These are phyloP conservation scores for Neofusicoccum ribis DNA, from an alignment of 2,329 filamentous ascomycete genomes.

Conservation along the genomic window DNA sequence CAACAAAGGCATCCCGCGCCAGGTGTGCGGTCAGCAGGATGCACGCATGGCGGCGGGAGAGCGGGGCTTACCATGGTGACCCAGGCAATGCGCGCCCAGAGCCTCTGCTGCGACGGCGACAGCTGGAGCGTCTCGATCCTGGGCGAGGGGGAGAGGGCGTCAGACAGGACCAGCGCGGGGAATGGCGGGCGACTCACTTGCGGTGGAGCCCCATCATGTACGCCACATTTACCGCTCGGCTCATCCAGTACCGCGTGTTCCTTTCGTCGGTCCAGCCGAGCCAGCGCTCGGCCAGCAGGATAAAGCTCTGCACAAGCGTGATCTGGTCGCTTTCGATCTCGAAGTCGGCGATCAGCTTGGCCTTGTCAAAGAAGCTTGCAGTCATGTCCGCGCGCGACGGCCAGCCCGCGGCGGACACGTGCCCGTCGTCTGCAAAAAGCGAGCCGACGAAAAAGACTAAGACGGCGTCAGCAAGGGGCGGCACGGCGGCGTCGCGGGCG, in stretches of 20 bases:
- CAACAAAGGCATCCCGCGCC: neutral
- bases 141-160: too few relatives aligned
- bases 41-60: neutral
- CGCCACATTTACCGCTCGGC: neutral
- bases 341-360: conserved; percentile 9
- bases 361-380: conserved; percentile 1
- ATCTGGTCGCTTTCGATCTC: conserved; percentile 9
- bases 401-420: neutral
- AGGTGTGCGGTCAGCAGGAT: neutral
- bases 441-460: neutral
- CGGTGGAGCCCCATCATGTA: conserved; percentile 12
- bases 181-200: neutral
- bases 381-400: neutral
- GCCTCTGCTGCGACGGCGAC: neutral
- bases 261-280: conserved; percentile 14
- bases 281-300: conserved; percentile 3
- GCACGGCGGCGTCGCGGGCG: too few relatives aligned
- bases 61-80: neutral
- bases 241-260: conserved; percentile 13
- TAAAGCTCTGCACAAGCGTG: conserved; percentile 1
- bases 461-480: too few relatives aligned
- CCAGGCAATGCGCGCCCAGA: conserved; percentile 1
- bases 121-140: conserved; percentile 11
- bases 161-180: neutral
- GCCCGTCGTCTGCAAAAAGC: neutral